Conservation (phyloP, 768 basidiomycete genomes). For the Calocybe indica region DNA sequence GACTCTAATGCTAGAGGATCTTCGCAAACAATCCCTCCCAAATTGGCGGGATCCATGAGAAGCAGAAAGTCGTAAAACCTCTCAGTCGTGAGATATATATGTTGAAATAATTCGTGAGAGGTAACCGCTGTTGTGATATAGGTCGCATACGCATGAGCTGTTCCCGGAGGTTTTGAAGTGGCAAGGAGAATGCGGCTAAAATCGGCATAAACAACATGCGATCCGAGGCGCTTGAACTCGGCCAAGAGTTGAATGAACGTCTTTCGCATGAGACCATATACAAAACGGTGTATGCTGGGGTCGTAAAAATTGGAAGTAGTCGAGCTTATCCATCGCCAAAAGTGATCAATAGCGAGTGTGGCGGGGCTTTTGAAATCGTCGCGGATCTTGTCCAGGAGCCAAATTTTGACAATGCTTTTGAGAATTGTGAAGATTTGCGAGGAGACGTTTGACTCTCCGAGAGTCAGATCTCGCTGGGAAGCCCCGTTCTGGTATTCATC, state of each 20-base stretch:
- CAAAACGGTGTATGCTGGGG: constrained; percentile 85
- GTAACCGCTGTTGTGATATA: constrained; percentile 93
- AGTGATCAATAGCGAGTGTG: constrained; percentile 78
- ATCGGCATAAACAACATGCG: constrained; percentile 90
- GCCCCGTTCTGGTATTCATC: constrained; percentile 82
- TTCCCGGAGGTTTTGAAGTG: constrained; percentile 93
- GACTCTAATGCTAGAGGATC: constrained; percentile 66
- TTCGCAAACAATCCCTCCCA: constrained; percentile 83
- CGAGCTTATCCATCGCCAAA: constrained; percentile 96
- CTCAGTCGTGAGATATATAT: constrained; percentile 80
- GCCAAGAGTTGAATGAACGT: constrained; percentile 95
- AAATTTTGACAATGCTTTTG: constrained; percentile 82
- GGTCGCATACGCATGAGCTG: constrained; percentile 91
- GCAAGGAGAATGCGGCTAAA: constrained; percentile 87
- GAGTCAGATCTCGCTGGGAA: constrained; percentile 61
- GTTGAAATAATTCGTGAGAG: constrained; percentile 92
- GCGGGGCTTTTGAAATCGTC: constrained; percentile 61
- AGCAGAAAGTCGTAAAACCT: constrained; percentile 91
- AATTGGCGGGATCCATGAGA: constrained; percentile 95
- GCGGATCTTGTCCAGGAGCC: constrained; percentile 85
- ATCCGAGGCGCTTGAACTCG: constrained; percentile 93
- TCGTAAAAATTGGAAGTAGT: constrained; percentile 85
- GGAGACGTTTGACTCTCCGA: constrained; percentile 89
- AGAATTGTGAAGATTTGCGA: constrained; percentile 80
- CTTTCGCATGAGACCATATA: constrained; percentile 96